Evolutionary conservation across 805 yeast species (phyloP).

Genomic region (Myxozyma udenii): DNA sequence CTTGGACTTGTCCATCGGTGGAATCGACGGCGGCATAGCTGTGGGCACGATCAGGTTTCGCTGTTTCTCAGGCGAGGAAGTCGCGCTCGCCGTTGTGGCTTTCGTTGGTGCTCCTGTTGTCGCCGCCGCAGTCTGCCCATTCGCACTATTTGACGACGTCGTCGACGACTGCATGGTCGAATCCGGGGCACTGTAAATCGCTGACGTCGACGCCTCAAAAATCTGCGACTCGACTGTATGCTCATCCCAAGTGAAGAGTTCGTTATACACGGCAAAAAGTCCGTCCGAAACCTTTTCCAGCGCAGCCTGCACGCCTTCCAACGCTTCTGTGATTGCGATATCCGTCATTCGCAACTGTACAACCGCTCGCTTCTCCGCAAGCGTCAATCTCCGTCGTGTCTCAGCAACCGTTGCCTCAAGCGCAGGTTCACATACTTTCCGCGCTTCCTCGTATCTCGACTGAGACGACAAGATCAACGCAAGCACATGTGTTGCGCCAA

Average conservation of each 20-base stretch:
- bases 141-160: slow-evolving; percentile 7
- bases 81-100: slow-evolving; percentile 1
- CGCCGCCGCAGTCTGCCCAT: slow-evolving; percentile 11
- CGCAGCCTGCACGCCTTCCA: slow-evolving; percentile 24
- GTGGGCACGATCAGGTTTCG: slow-evolving; percentile 19
- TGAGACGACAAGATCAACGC: slow-evolving; percentile 19
- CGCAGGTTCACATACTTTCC: slow-evolving; percentile 10
- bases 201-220: slow-evolving; percentile 28
- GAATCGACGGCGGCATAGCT: slow-evolving; percentile 12
- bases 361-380: slow-evolving; percentile 22
- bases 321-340: slow-evolving; percentile 22
- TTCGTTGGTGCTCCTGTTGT: slow-evolving; percentile 20
- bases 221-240: slow-evolving; percentile 30
- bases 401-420: slow-evolving; percentile 4
- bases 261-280: slow-evolving; percentile 23
- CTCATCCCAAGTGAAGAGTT: slow-evolving; percentile 29
- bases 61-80: slow-evolving; percentile 12
- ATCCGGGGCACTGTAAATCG: not conserved
- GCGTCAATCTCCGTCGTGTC: slow-evolving; percentile 12
- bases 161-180: slow-evolving; percentile 2
- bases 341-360: slow-evolving; percentile 24
- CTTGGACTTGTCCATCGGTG: not conserved
- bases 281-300: slow-evolving; percentile 26
- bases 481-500: slow-evolving; percentile 23
- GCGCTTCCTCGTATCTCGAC: slow-evolving; percentile 10